Percentiles rank a stretch among this genome's conserved stretches.
Conservation (phyloP, 2,329 filamentous ascomycete genomes). For the Alternaria arborescens region DNA sequence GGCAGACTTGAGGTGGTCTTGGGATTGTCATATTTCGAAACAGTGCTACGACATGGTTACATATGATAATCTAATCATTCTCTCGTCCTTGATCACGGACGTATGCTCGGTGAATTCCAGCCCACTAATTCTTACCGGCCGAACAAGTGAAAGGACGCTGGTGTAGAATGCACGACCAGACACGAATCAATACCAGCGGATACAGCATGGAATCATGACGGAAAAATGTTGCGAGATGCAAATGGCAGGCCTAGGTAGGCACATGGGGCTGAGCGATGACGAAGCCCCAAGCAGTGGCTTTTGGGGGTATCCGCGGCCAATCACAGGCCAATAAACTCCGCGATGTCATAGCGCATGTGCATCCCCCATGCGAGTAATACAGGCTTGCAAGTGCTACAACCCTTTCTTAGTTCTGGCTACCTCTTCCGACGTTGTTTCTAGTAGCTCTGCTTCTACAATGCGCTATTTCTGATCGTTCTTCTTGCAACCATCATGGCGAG, state of each 20-base stretch:
- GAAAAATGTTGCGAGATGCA: neutral
- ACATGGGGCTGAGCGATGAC: conserved; percentile 17
- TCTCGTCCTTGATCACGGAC: neutral
- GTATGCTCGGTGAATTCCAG: neutral
- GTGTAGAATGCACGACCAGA: neutral
- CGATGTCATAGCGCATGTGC: conserved; percentile 18
- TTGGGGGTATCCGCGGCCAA: conserved; percentile 10
- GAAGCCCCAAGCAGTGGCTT: conserved; percentile 17
- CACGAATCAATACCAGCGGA: too few relatives aligned
- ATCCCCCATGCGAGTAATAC: conserved; percentile 7
- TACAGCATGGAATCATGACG: neutral
- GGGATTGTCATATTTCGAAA: neutral
- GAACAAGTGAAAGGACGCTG: neutral
- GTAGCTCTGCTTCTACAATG: conserved; percentile 5
- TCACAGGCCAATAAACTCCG: conserved; percentile 15
- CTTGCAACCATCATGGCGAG: conserved; percentile 26
- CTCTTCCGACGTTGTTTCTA: neutral
- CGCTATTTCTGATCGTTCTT: conserved; percentile 3
- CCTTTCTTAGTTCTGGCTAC: neutral
- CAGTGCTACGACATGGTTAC: neutral
- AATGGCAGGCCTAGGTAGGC: conserved; percentile 5
- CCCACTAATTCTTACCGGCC: neutral
- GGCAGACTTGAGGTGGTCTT: neutral
- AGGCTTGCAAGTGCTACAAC: conserved; percentile 11
- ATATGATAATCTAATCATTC: neutral